phyloP scores from a whole-genome alignment of 73 alveolate species.

The Blepharisma stoltei region DNA sequence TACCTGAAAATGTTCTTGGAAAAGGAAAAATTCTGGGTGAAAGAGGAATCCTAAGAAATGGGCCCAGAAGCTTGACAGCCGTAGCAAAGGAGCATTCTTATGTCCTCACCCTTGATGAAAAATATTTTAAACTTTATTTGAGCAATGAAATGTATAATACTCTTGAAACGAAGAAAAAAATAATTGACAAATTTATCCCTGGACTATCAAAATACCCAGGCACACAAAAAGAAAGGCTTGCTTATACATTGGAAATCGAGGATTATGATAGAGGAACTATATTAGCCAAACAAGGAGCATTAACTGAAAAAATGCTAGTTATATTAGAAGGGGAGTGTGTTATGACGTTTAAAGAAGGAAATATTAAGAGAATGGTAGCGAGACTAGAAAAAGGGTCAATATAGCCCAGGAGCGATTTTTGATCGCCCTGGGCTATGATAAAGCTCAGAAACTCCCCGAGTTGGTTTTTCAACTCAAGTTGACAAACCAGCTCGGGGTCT shows the following conservation, averaged over 20 bases:
- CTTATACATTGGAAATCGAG: background rate
- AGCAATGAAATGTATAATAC: background rate
- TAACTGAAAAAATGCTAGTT: background rate
- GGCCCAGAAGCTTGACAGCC: background rate
- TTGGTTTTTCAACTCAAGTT: no score
- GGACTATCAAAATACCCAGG: background rate
- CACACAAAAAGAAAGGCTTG: constrained; percentile 3
- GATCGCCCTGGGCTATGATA: no score
- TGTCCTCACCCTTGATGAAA: background rate
- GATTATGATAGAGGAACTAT: background rate
- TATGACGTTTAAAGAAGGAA: background rate
- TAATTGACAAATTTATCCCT: constrained; percentile 1
- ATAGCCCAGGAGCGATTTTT: no score
- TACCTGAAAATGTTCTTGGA: background rate
- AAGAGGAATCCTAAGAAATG: constrained; percentile 6
- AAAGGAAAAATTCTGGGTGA: background rate
- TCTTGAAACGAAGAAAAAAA: background rate
- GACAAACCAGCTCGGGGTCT: no score
- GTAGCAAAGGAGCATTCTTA: background rate
- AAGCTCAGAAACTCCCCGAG: no score
- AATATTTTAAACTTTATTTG: background rate
- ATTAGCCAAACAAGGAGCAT: background rate
- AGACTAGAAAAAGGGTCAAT: constrained; percentile 1
- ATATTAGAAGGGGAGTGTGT: background rate
- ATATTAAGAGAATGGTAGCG: background rate